phyloP scores from a whole-genome alignment of 1,139 yeast genomes.

The Debaryomycetaceae sp. region DNA sequence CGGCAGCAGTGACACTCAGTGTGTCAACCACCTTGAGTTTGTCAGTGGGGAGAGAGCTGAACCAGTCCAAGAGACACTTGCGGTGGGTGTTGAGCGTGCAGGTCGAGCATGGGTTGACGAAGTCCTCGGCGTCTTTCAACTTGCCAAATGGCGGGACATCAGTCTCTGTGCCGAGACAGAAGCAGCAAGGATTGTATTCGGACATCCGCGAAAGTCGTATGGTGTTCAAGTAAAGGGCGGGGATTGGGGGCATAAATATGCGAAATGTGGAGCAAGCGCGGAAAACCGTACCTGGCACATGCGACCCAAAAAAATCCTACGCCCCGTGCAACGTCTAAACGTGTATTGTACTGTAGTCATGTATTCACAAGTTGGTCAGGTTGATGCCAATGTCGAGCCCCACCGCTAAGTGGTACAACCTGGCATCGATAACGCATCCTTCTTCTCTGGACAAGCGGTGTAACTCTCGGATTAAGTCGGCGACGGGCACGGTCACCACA shows the following conservation, averaged over 20 bases:
- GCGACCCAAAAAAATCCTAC: too few species aligned
- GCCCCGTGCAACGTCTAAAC: too few species aligned
- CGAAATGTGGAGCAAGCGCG: neutral
- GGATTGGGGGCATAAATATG: too few species aligned
- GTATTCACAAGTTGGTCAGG: neutral
- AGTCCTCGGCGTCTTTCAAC: conserved; percentile 33
- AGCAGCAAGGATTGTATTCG: conserved; percentile 25
- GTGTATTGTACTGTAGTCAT: neutral
- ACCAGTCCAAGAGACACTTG: conserved; percentile 43
- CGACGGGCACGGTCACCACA: conserved; percentile 65
- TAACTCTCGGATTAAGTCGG: conserved; percentile 52
- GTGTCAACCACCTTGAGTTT: conserved; percentile 24
- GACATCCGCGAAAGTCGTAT: conserved; percentile 2
- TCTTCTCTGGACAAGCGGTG: conserved; percentile 43
- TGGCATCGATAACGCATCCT: conserved; percentile 80
- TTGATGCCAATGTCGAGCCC: conserved; percentile 40
- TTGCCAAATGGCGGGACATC: conserved; percentile 43
- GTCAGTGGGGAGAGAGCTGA: conserved; percentile 32
- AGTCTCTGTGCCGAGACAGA: conserved; percentile 37
- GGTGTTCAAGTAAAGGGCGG: neutral
- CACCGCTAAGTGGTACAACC: conserved; percentile 80
- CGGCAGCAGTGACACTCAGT: conserved; percentile 4
- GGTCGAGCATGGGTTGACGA: conserved; percentile 38
- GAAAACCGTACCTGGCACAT: too few species aligned
- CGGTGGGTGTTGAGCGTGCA: conserved; percentile 37